Evolutionary conservation across 202 grass and related monocot species (phyloP), one percentile per base, ranked within the genome.

Genomic region (Digitaria exilis): DNA sequence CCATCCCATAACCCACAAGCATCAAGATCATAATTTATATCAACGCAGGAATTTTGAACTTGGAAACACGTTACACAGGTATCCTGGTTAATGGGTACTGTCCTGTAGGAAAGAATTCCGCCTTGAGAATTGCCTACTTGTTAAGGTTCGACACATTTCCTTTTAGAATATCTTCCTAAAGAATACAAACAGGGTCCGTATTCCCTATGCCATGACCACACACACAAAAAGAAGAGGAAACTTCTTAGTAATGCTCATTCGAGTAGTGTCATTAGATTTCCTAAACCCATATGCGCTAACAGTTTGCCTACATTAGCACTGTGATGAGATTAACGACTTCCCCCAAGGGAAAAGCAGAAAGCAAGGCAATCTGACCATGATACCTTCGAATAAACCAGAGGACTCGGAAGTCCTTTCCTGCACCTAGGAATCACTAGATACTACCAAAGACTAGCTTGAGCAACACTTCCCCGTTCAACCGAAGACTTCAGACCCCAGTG

Each of bases 181-280:
- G 21, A 34, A 24, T 56, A 57, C 30, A 37, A 76, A 18, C 5
- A 44, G 44, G 31, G 4, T 3, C 8, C 1, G 65, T 65, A 55
- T 65, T 73, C 26, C 84, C 65, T 19, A 12, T 35, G 32, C 7
- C 62, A 31, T 77, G n/a, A 78, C 42, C 18, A 71, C 2, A 34
- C 18, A 54, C 37, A 39, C 4, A 66, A 87, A 87, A 69, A 87
- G 21, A 32, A 70, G 29, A 43, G 9, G 16, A 18, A 66, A 73
- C 24, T 48, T 37, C 25, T 55, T 65, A 78, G 21, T 65, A n/a
- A 30, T 87, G 25, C 29, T 73, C 39, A 60, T 37, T 25, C 32
- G 8, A 45, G 65, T 46, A 72, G 57, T 39, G 74, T n/a, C 74
- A 39, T 30, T 83, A 63, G 48, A 88, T 84, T 84, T 67, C 39